phyloP scores from a whole-genome alignment of 768 basidiomycete species.

The Podaxis rugospora region DNA sequence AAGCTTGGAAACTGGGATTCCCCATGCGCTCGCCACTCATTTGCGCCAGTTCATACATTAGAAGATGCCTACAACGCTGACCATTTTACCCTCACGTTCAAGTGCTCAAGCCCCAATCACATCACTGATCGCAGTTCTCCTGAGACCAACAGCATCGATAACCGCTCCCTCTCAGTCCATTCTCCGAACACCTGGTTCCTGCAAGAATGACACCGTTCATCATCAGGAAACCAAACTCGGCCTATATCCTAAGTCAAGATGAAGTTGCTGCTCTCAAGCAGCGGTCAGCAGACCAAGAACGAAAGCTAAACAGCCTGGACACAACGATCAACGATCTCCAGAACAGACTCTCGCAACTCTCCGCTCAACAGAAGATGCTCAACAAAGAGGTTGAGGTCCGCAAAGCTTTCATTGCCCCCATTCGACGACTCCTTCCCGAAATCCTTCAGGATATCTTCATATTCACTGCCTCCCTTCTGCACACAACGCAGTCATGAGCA shows the following conservation, averaged over 20 bases:
- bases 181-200: too few species aligned
- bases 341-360: background rate
- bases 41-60: too few species aligned
- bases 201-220: too few species aligned
- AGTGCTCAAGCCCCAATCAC: too few species aligned
- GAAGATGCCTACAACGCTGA: too few species aligned
- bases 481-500: slow-evolving; percentile 13
- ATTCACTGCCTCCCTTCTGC: slow-evolving; percentile 12
- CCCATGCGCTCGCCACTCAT: too few species aligned
- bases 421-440: slow-evolving; percentile 16
- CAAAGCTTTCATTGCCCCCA: slow-evolving; percentile 4
- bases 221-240: too few species aligned
- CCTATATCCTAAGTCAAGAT: background rate
- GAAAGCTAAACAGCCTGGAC: background rate
- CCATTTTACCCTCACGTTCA: too few species aligned
- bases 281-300: background rate
- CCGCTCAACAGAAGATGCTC: background rate
- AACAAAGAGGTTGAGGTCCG: background rate
- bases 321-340: background rate
- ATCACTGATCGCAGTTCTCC: too few species aligned
- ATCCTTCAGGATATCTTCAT: slow-evolving; percentile 20
- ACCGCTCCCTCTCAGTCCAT: too few species aligned
- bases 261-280: background rate
- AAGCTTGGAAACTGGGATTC: too few species aligned
- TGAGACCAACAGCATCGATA: too few species aligned